Percentiles rank a stretch among this genome's conserved stretches.
These are phyloP conservation scores for Termitomyces sp. DNA, from an alignment of 1,284 basidiomycete species.

Conservation along the genomic window DNA sequence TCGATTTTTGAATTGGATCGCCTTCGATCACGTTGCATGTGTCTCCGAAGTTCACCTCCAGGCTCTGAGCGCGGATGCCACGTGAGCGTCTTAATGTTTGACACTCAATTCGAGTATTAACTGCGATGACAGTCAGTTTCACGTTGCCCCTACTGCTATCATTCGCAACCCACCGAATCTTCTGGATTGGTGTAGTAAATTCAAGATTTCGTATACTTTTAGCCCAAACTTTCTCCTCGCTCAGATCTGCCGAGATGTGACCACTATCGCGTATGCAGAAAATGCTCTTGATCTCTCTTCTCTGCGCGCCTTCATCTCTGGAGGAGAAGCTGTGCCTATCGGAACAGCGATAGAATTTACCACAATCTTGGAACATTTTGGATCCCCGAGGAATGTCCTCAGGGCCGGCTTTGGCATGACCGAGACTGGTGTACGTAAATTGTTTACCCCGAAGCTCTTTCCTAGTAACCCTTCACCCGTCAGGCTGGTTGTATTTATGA, in stretches of 20 bases:
- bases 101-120: background rate
- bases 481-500: slow-evolving; percentile 37
- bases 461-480: no score
- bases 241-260: slow-evolving; percentile 32
- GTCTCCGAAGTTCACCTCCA: slow-evolving; percentile 22
- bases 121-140: slow-evolving; percentile 17
- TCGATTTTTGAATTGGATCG: slow-evolving; percentile 25
- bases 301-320: slow-evolving; percentile 29
- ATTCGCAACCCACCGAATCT: slow-evolving; percentile 20
- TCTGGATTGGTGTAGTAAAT: slow-evolving; percentile 17
- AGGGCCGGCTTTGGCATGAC: slow-evolving; percentile 43
- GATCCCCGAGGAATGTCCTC: slow-evolving; percentile 27
- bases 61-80: slow-evolving; percentile 18
- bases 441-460: no score
- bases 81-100: slow-evolving; percentile 6
- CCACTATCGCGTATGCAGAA: slow-evolving; percentile 18
- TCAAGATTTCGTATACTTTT: slow-evolving; percentile 28
- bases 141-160: slow-evolving; percentile 20
- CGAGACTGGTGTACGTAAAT: slow-evolving; percentile 32
- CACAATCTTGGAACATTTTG: slow-evolving; percentile 28
- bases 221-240: slow-evolving; percentile 43
- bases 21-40: slow-evolving; percentile 24
- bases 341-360: slow-evolving; percentile 35
- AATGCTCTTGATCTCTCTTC: slow-evolving; percentile 27
- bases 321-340: slow-evolving; percentile 39